Base-by-base conservation (phyloP, 2,329 filamentous ascomycete species). In the Neofusicoccum umdonicola region DNA sequence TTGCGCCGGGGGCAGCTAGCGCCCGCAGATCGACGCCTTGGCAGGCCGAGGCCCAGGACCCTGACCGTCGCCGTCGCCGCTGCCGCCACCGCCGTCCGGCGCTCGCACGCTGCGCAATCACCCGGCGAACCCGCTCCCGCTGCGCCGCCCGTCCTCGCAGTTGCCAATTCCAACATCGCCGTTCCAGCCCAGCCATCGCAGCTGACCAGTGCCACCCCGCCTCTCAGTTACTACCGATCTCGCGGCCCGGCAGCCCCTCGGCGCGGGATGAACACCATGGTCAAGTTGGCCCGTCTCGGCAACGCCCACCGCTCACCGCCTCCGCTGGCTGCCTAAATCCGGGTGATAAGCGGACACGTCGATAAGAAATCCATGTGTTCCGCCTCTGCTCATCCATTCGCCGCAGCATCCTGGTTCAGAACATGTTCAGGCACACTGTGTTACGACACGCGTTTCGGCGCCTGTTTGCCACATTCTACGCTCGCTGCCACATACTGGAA, bases 11-110 rank as follows among this genome's bases (percentile, higher is more conserved):
- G n/a, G 19, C 13, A 34, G 56, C 31, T 47, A 47, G 56, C 41
- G 56, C 56, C 56, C 56, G 56, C 31, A 19, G 56, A 60, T 60
- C 56, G 44, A 37, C 56, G 56, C n/a, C 56, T 47, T 60, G 54
- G 54, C 54, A 22, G 39, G 52, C 52, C 52, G n/a, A 17, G 52
- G 39, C 52, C 42, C 9, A 27, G 42, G 56, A 60, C 56, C 56
- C 56, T 60, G 56, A 52, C 3, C 4, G 41, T 17, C 37, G 11
- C n/a, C 37, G 19, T 2, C 50, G 35, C 4, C 22, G 4, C 22
- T 19, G 47, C 47, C 13, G 47, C 15, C n/a, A 22, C 44, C n/a
- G 27, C 27, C 27, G 27, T 7, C 27, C 27, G 27, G 4, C 27
- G 1, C 27, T 7, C 27, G 27, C 27, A 31, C 27, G 27, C 27